These are phyloP conservation scores for Cercospora sp. DNA, from an alignment of 2,329 filamentous ascomycete species.

Conservation along the genomic window DNA sequence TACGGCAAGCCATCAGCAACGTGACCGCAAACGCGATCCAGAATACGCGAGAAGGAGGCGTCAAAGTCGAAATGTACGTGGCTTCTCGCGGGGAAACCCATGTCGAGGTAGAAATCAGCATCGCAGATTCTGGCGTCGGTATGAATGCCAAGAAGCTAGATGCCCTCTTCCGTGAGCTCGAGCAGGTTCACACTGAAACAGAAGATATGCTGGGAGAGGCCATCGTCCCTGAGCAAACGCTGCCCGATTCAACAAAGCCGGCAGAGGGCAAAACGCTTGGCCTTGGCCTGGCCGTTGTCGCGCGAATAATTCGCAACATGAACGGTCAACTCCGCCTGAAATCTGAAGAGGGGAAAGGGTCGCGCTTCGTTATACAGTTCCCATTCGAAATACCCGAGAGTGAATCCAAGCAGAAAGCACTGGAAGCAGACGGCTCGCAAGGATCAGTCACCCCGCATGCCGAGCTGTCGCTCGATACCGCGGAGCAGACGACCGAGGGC, in stretches of 20 bases:
- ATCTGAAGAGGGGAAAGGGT: slow-evolving; percentile 79
- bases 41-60: slow-evolving; percentile 66
- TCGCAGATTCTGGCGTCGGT: slow-evolving; percentile 73
- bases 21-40: slow-evolving; percentile 82
- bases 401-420: slow-evolving; percentile 27
- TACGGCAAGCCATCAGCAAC: slow-evolving; percentile 82
- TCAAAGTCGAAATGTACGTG: slow-evolving; percentile 70
- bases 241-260: slow-evolving; percentile 36
- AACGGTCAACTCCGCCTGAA: slow-evolving; percentile 82
- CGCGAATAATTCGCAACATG: slow-evolving; percentile 84
- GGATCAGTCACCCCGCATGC: slow-evolving; percentile 34
- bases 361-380: slow-evolving; percentile 76
- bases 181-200: slow-evolving; percentile 64
- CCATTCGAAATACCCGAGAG: slow-evolving; percentile 67
- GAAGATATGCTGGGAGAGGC: slow-evolving; percentile 48
- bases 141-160: slow-evolving; percentile 60
- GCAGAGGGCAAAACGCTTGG: slow-evolving; percentile 59
- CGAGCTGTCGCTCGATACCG: slow-evolving; percentile 9
- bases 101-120: slow-evolving; percentile 70
- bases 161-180: slow-evolving; percentile 60
- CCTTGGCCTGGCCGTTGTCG: slow-evolving; percentile 83
- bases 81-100: slow-evolving; percentile 53
- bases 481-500: slow-evolving; percentile 36
- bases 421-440: slow-evolving; percentile 21
- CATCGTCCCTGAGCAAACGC: slow-evolving; percentile 35